Conservation (phyloP, 306 rosid genomes). For the Cucurbita moschata region DNA sequence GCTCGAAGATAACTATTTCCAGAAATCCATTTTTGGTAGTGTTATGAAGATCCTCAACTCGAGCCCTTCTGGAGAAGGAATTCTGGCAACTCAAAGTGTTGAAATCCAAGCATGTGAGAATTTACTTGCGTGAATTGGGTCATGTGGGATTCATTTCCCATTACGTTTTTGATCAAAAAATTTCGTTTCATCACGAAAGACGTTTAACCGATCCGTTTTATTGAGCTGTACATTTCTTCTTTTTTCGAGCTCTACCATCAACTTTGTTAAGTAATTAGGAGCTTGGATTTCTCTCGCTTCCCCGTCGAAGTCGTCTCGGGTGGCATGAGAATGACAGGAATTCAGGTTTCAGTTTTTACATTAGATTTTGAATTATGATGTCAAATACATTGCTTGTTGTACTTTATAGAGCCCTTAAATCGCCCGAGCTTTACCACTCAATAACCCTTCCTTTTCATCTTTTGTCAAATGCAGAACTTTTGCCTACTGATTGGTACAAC, state of each 20-base stretch:
- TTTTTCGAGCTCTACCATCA: not conserved
- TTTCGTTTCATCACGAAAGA: not conserved
- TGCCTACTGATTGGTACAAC: not conserved
- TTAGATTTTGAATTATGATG: constrained; percentile 14
- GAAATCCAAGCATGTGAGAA: constrained; percentile 24
- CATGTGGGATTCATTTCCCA: constrained; percentile 6
- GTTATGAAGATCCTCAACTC: constrained; percentile 14
- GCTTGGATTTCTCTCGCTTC: constrained; percentile 3
- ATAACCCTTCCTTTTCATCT: not conserved
- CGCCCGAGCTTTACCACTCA: constrained; percentile 2
- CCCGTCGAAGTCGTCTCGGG: constrained; percentile 1
- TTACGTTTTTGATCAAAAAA: constrained; percentile 3
- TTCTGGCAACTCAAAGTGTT: constrained; percentile 5
- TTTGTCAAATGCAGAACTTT: not conserved
- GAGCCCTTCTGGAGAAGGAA: constrained; percentile 14
- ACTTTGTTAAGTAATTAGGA: constrained; percentile 13
- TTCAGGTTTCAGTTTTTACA: not conserved
- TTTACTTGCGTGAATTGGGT: constrained; percentile 7
- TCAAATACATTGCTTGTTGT: constrained; percentile 7
- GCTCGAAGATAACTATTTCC: constrained; percentile 17
- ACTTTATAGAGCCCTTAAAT: not conserved
- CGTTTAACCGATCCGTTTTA: constrained; percentile 3
- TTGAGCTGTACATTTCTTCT: constrained; percentile 16
- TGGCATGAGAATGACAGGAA: constrained; percentile 5
- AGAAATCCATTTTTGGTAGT: constrained; percentile 13